These are phyloP conservation scores for Gastrolobium villosum DNA, from an alignment of 306 rosid species.

Conservation along the genomic window DNA sequence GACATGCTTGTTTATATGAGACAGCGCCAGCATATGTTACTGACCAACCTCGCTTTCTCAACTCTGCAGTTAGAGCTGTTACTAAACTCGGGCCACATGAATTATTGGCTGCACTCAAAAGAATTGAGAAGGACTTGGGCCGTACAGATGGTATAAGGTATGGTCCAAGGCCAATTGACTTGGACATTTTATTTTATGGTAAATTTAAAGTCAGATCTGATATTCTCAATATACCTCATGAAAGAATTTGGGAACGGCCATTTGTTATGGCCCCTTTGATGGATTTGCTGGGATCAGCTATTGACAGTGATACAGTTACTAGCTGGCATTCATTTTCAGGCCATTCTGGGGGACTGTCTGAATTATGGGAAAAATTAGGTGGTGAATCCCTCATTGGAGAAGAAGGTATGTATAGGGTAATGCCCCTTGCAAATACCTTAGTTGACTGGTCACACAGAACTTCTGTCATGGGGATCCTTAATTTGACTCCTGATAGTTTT, in stretches of 20 bases:
- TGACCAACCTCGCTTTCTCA: constrained; percentile 84
- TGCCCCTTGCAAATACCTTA: constrained; percentile 71
- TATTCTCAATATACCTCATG: constrained; percentile 81
- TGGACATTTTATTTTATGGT: constrained; percentile 90
- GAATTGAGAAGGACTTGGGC: constrained; percentile 81
- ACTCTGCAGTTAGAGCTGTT: constrained; percentile 88
- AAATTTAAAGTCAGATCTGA: constrained; percentile 71
- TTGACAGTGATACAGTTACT: constrained; percentile 72
- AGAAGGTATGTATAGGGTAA: constrained; percentile 85
- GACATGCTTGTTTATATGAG: constrained; percentile 91
- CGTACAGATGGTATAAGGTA: constrained; percentile 81
- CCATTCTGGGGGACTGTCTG: constrained; percentile 67
- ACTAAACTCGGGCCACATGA: constrained; percentile 94
- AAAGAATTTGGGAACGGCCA: constrained; percentile 96
- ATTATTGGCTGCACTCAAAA: constrained; percentile 71
- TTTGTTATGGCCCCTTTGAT: constrained; percentile 93
- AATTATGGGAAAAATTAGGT: constrained; percentile 79
- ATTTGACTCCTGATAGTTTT: constrained; percentile 95
- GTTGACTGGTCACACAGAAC: constrained; percentile 82
- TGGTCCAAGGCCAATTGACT: constrained; percentile 96
- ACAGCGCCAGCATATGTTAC: constrained; percentile 92
- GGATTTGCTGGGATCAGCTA: constrained; percentile 77
- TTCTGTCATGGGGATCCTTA: constrained; percentile 84
- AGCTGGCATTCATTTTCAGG: constrained; percentile 85
- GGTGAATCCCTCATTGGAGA: constrained; percentile 83